These are phyloP conservation scores for Amanita jacksonii DNA, from an alignment of 768 basidiomycete species.

Conservation along the genomic window DNA sequence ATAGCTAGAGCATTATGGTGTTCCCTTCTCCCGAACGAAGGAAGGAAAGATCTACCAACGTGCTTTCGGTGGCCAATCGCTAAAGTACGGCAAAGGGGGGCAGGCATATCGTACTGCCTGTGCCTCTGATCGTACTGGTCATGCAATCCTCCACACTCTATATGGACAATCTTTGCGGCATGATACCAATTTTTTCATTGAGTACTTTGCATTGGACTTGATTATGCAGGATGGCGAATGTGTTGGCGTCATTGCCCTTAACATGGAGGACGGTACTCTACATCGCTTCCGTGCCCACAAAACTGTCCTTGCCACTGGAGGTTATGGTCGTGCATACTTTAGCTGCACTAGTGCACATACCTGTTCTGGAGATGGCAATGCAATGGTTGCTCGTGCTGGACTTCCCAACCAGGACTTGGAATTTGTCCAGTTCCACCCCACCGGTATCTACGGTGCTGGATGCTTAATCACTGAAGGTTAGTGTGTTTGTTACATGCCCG, in stretches of 20 bases:
- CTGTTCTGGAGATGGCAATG: conserved; percentile 97
- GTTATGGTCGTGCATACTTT: conserved; percentile 97
- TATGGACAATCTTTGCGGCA: conserved; percentile 98
- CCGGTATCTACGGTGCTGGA: conserved; percentile 98
- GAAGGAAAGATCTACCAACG: conserved; percentile 99
- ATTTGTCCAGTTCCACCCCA: conserved; percentile 99
- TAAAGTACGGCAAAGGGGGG: conserved; percentile 96
- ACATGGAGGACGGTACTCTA: conserved; percentile 99
- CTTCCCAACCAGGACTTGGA: conserved; percentile 94
- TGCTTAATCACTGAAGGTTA: conserved; percentile 97
- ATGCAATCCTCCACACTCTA: conserved; percentile 96
- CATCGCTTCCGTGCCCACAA: conserved; percentile 98
- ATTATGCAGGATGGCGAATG: conserved; percentile 99
- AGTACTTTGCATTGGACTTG: conserved; percentile 98
- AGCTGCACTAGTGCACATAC: conserved; percentile 98
- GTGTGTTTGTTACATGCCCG: background rate
- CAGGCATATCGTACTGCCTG: conserved; percentile 99
- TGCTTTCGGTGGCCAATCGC: conserved; percentile 96
- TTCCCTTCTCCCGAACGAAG: conserved; percentile 96
- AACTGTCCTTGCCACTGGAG: conserved; percentile 96
- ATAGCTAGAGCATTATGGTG: conserved; percentile 96
- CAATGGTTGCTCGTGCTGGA: conserved; percentile 95
- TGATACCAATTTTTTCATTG: conserved; percentile 99
- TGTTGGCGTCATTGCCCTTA: conserved; percentile 97
- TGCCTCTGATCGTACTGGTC: conserved; percentile 97